phyloP scores from a whole-genome alignment of 163 green algal genomes.

The Scenedesmus sp. region DNA sequence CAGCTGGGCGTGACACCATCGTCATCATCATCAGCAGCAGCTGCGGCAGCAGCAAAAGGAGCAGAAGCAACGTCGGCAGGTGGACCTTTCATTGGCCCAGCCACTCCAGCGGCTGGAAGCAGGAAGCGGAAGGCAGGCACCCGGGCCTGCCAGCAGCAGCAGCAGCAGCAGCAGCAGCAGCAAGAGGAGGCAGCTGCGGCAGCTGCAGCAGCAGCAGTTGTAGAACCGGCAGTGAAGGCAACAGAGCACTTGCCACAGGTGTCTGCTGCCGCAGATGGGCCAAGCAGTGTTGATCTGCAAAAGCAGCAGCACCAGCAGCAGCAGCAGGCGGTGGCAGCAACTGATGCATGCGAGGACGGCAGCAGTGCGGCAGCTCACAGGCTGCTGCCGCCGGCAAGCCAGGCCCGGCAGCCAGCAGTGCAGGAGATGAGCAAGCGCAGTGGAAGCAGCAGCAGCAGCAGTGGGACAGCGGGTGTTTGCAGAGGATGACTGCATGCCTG shows the following conservation, averaged over 20 bases:
- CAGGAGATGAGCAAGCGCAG: background rate
- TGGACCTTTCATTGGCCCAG: background rate
- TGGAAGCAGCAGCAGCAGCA: conserved; percentile 41
- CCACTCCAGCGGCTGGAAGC: background rate
- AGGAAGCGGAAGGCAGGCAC: background rate
- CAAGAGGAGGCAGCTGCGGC: too few relatives aligned
- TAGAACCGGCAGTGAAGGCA: too few relatives aligned
- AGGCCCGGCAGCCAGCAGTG: background rate
- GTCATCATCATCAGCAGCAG: conserved; percentile 33
- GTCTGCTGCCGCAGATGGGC: too few relatives aligned
- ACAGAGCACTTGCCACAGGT: too few relatives aligned
- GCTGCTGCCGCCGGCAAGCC: background rate
- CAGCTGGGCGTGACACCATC: background rate
- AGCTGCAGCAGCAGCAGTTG: too few relatives aligned
- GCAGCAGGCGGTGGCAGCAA: background rate
- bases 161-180: background rate
- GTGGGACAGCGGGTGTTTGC: background rate
- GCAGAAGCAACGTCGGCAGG: background rate
- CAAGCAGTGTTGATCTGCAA: too few relatives aligned
- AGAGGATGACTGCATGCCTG: background rate
- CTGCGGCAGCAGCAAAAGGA: background rate
- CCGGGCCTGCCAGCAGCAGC: background rate
- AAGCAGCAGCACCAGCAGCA: too few relatives aligned
- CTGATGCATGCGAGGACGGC: background rate
- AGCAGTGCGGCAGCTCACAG: background rate